A percentile compares a stretch with the other conserved stretches of the same genome.
phyloP scores from a whole-genome alignment of 495 filamentous ascomycete genomes.

The Penicillium lividum region DNA sequence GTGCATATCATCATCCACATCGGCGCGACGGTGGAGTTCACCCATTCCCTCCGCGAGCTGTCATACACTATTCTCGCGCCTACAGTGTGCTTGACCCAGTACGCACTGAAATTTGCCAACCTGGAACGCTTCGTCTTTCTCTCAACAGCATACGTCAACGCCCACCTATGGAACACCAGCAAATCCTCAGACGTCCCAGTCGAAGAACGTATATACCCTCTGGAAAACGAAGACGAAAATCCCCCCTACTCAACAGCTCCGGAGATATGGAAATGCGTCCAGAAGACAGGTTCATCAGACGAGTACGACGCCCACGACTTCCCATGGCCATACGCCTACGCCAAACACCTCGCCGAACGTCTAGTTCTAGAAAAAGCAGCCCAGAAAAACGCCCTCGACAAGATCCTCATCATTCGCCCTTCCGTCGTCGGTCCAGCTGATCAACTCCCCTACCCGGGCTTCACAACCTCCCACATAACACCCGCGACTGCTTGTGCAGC shows the following conservation, averaged over 20 bases:
- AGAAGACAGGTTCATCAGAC: slow-evolving; percentile 22
- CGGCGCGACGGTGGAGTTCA: slow-evolving; percentile 20
- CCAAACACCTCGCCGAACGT: slow-evolving; percentile 27
- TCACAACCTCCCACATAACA: slow-evolving; percentile 19
- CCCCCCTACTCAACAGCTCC: slow-evolving; percentile 12
- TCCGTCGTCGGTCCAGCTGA: slow-evolving; percentile 29
- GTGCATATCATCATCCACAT: slow-evolving; percentile 29
- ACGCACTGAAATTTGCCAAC: slow-evolving; percentile 29
- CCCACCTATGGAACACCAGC: slow-evolving; percentile 24
- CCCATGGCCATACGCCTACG: slow-evolving; percentile 30
- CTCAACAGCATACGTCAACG: slow-evolving; percentile 26
- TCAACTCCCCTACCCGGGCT: slow-evolving; percentile 24
- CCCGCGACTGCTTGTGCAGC: slow-evolving; percentile 28
- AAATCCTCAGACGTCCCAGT: slow-evolving; percentile 22
- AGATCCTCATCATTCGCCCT: slow-evolving; percentile 28
- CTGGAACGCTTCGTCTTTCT: slow-evolving; percentile 28
- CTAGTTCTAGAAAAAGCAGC: slow-evolving; percentile 22
- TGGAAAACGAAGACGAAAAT: slow-evolving; percentile 15
- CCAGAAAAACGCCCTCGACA: slow-evolving; percentile 21
- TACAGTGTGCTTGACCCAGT: slow-evolving; percentile 23
- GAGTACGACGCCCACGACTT: slow-evolving; percentile 30
- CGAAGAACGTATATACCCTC: slow-evolving; percentile 23
- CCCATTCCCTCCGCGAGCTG: slow-evolving; percentile 26
- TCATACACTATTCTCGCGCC: slow-evolving; percentile 27
- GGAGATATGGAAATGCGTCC: slow-evolving; percentile 20